Conservation (phyloP, 192 early-diverging fungal genomes). For the Nowakowskiella sp. region DNA sequence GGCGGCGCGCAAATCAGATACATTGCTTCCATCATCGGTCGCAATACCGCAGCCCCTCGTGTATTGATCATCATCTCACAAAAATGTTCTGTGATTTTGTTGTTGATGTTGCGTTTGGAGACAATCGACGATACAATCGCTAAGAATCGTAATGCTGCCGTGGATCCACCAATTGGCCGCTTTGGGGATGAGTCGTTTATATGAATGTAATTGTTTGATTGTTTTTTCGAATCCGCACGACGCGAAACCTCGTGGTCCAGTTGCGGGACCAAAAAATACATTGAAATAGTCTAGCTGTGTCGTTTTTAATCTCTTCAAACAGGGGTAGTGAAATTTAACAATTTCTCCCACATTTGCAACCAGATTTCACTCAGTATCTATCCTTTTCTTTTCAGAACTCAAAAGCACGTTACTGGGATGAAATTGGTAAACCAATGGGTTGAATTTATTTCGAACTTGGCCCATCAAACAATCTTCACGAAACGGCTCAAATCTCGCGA, state of each 20-base stretch:
- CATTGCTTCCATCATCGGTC: constrained; percentile 27
- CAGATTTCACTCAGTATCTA: too few relatives aligned
- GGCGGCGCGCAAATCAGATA: constrained; percentile 17
- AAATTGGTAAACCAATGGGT: too few relatives aligned
- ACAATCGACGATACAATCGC: constrained; percentile 20
- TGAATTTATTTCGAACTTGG: too few relatives aligned
- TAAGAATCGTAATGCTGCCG: constrained; percentile 22
- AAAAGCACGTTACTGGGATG: too few relatives aligned
- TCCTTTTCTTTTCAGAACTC: too few relatives aligned
- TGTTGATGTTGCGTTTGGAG: constrained; percentile 12
- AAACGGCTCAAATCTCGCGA: too few relatives aligned
- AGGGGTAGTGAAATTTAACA: too few relatives aligned
- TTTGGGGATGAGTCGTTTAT: too few relatives aligned
- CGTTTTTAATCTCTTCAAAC: too few relatives aligned
- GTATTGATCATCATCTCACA: constrained; percentile 22
- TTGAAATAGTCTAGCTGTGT: too few relatives aligned
- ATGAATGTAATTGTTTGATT: not conserved
- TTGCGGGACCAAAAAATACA: constrained; percentile 18
- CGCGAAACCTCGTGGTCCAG: constrained; percentile 12
- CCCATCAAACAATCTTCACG: too few relatives aligned
- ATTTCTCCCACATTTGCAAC: too few relatives aligned
- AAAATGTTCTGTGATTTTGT: constrained; percentile 18
- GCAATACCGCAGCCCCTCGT: constrained; percentile 12
- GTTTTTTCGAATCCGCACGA: constrained; percentile 9
- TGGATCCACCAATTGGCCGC: constrained; percentile 34